Base-by-base conservation (phyloP, 345 rosid genomes). In the Laguncularia racemosa region DNA sequence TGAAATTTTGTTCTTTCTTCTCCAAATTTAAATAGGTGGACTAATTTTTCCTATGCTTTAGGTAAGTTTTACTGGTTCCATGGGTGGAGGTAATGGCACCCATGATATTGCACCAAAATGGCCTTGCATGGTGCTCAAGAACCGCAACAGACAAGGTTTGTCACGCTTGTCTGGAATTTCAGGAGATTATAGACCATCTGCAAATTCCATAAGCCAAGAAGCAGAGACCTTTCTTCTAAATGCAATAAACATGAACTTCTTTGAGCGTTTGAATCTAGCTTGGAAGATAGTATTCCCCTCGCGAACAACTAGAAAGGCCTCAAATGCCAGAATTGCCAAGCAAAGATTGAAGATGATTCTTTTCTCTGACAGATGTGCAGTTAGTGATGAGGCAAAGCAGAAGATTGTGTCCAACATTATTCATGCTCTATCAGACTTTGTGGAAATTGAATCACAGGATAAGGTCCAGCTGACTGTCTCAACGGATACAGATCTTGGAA, bases 341-440 rank as follows among this genome's bases (percentile, higher is more conserved):
- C 97, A 93, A 71, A 83, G 95, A 6, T 76, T 93, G 67, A 85
- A 85, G 85, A 93, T 93, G 99, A 93, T 93, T 64, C 89, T 93
- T 46, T 89, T 93, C 86, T 93, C 99, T 5, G 97, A 93, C 70
- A 74, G 99, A 52, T 93, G 96, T 28, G 97, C 89, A 0, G 99
- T 93, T 2, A 89, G 97, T 26, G 96, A 93, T 0, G 97, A 89
- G 64, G 99, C 99, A 13, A 89, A 86, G 60, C 75, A 74, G 72
- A 89, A 84, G 72, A 92, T 92, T 17, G 96, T 92, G 46, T 71
- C 74, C 69, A 89, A 93, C 74, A 71, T 93, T 16, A 79, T 93
- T 45, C 88, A 65, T 48, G 78, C 91, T 16, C 60, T 93, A 14
- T 89, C 99, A 11, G 96, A 93, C 73, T 83, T 93, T 17, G 99